Base-by-base conservation (phyloP, 352 stramenopile species). In the Phytophthora boehmeriae region DNA sequence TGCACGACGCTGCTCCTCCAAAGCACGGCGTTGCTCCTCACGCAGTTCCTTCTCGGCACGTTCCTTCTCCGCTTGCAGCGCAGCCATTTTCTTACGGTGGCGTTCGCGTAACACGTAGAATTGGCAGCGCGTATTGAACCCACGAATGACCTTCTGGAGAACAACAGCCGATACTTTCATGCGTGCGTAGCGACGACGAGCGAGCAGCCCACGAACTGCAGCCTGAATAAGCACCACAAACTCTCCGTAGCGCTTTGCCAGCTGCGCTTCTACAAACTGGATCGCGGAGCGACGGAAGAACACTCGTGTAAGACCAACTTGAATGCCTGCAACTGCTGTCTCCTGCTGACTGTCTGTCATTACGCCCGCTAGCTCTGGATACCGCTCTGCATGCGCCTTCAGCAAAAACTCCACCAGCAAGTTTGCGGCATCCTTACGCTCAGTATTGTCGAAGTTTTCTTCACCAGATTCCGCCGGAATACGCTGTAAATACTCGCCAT, bases 201-300 rank as follows among this genome's bases (percentile, higher is more conserved):
- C 58, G 46, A 93, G 71, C 30, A 90, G 66, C 0, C 84, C 80
- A 30, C 86, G 86, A 36, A 73, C 83, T n/a, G 73, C 67, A 43
- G 84, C 70, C 38, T 95, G 86, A 43, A 95, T 95, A 13, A 95
- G 73, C 34, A 95, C 83, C 32, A 95, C 85, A 34, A 95, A 93
- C 51, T 95, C 86, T 41, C 80, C 84, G 30, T 95, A 92, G 4
- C 86, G 82, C 63, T 95, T 95, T 13, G 86, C 84, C 8, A 95
- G 68, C 62, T 95, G 86, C 10, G 82, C 86, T 61, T 95, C 86
- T 10, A 93, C 86, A 23, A 92, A 93, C 64, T 95, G 86, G 55
- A 95, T 95, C 1, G 83, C 84, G 8, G 82, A 83, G 5, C 86
- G 83, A 30, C 86, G 86, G 66, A 95, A 95, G 46, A 95, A 95